phyloP scores from a whole-genome alignment of 257 asterid genomes.

The Primulina tabacum region DNA sequence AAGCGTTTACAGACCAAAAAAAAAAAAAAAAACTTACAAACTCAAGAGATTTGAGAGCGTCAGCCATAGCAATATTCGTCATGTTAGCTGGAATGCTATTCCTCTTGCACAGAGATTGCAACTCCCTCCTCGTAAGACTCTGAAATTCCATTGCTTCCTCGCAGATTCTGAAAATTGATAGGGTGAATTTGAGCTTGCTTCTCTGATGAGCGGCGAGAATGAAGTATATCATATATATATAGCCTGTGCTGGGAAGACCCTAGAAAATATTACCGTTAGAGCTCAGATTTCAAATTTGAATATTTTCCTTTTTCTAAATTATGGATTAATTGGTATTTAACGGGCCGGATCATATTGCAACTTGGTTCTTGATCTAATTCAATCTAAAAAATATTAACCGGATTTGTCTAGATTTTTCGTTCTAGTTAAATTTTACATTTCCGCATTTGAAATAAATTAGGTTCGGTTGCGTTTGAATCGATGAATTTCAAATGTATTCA shows the following conservation, averaged over 20 bases:
- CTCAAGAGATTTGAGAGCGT: constrained; percentile 56
- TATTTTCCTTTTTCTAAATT: no score
- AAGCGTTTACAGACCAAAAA: not conserved
- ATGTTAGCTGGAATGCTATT: constrained; percentile 66
- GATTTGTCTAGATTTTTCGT: no score
- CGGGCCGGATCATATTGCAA: not conserved
- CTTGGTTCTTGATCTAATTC: no score
- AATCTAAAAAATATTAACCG: no score
- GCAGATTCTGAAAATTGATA: not conserved
- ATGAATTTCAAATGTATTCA: no score
- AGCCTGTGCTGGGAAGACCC: not conserved
- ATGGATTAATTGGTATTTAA: no score
- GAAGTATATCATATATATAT: not conserved
- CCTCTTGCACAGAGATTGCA: constrained; percentile 74
- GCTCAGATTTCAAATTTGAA: not conserved
- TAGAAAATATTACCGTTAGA: not conserved
- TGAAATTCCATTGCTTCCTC: constrained; percentile 52
- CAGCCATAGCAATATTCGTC: constrained; percentile 64
- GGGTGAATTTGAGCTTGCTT: no score
- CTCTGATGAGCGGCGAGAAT: not conserved
- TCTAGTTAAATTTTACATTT: no score
- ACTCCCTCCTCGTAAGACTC: constrained; percentile 58
- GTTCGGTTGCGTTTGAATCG: no score
- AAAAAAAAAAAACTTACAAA: constrained; percentile 34
- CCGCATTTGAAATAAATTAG: no score